phyloP scores from a whole-genome alignment of 2,329 filamentous ascomycete species.

The Thermoascus crustaceus region DNA sequence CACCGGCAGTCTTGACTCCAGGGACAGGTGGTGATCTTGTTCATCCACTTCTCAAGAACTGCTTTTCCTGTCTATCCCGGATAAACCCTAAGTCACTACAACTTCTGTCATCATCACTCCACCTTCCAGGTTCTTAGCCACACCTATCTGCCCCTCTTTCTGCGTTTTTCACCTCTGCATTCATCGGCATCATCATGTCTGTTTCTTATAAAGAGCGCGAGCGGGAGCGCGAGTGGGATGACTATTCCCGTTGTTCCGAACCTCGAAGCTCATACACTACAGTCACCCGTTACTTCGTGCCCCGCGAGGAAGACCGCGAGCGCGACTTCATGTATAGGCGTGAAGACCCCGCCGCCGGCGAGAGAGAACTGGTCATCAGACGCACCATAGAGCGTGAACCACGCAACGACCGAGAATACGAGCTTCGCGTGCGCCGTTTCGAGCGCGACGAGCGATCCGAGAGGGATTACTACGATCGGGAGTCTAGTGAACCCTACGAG shows the following conservation, averaged over 20 bases:
- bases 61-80: too few relatives aligned
- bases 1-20: too few relatives aligned
- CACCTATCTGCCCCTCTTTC: neutral
- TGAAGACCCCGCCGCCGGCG: slow-evolving; percentile 22
- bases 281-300: slow-evolving; percentile 51
- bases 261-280: slow-evolving; percentile 41
- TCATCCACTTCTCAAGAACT: too few relatives aligned
- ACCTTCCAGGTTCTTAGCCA: slow-evolving; percentile 1
- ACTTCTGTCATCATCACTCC: too few relatives aligned
- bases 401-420: slow-evolving; percentile 44
- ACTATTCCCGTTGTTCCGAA: slow-evolving; percentile 30
- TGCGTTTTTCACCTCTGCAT: neutral
- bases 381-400: slow-evolving; percentile 42
- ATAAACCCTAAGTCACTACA: too few relatives aligned
- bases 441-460: slow-evolving; percentile 36
- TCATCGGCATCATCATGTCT: slow-evolving; percentile 20
- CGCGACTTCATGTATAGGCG: slow-evolving; percentile 26
- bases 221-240: slow-evolving; percentile 35
- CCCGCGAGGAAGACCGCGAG: slow-evolving; percentile 32
- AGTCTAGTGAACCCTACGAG: slow-evolving; percentile 33
- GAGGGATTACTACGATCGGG: slow-evolving; percentile 39
- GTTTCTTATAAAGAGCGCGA: slow-evolving; percentile 34
- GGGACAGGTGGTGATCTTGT: too few relatives aligned
- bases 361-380: slow-evolving; percentile 39
- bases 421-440: slow-evolving; percentile 38